Base-by-base conservation (phyloP, 306 rosid genomes). In the Cicer bijugum region DNA sequence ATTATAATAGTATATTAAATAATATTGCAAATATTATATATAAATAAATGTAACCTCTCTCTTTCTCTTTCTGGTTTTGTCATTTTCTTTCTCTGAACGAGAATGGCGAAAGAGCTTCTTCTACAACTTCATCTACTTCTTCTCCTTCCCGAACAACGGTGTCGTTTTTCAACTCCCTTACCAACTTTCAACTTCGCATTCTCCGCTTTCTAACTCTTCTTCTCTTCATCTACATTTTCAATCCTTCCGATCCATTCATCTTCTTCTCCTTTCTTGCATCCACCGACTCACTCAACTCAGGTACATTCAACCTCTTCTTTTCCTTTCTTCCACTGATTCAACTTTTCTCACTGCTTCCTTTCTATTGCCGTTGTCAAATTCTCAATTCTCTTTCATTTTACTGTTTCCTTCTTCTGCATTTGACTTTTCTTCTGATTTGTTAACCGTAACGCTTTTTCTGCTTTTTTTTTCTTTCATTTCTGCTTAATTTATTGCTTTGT, bases 81-180 rank as follows among this genome's bases (percentile, higher is more conserved):
- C 87, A 64, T 77, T 79, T 79, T 87, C 78, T 76, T 40, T 51
- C 81, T 77, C 35, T 55, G 69, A 71, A 76, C 75, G 35, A 75
- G 20, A 86, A 91, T 91, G 92, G 93, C 83, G 89, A 86, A 83
- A 71, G 84, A 82, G 84, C 85, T 84, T 63, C 86, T 84, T 55
- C 93, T 82, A 83, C 97, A 81, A 75, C 93, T 91, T 82, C 96
- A 82, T 86, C 90, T 85, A 8, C 83, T 88, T 35, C 89, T 60
- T 37, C 85, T 74, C 43, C 84, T 80, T 17, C 84, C 76, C 12
- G 76, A 84, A 48, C 84, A 84, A 62, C 86, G 86, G 57, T 84
- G 88, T 89, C 92, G 86, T 86, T 78, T 87, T 65, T 16, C 78
- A 35, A 55, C 79, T 78, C 73, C 81, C 53, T 77, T 46, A 23